Evolutionary conservation across 768 basidiomycete species (phyloP), one percentile per base, ranked within the genome.

Genomic region (Kwoniella sp.): DNA sequence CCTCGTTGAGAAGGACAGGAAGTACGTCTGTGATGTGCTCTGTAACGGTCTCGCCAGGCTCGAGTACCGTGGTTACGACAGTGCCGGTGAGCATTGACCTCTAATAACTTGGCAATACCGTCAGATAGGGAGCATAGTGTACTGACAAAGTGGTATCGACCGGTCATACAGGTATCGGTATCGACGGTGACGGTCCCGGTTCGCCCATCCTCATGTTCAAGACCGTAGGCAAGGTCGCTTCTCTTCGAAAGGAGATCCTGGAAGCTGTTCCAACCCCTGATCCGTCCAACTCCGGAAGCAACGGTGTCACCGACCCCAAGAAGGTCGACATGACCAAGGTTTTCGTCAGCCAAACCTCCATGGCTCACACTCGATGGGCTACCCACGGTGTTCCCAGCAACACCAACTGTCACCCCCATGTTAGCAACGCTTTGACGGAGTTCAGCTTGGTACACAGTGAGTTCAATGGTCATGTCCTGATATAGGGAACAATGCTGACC

Each of bases 341-440:
- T 38, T 89, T 87, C 82, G 78, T 92, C 57, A 87, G 89, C 47
- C 93, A 97, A 83, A 92, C 94, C 51, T 93, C 92, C 41, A 97
- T 99, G 82, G 95, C 95, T 13, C 96, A 99, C 83, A 99, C 96
- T 13, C 91, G 96, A 71, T 99, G 96, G 96, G 96, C 96, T 1
- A 99, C 96, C 22, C 96, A 99, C 79, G 96, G 96, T 38, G 86
- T 88, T 22, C 94, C 93, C 23, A 90, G 89, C 2, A 85, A 87
- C 58, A 81, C 85, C 74, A 99, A 99, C 83, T 98, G 95, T 83
- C 96, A 99, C 81, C 96, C 96, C 59, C 87, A 96, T 74, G 88
- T 88, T 74, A 91, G 90, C 17, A 93, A 95, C 75, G 83, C 86
- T 26, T 84, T 81, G 60, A 79, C 79, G 52, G 93, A 97, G 76